These are phyloP conservation scores for Apiospora malaysiana DNA, from an alignment of 2,329 filamentous ascomycete species.

Conservation along the genomic window DNA sequence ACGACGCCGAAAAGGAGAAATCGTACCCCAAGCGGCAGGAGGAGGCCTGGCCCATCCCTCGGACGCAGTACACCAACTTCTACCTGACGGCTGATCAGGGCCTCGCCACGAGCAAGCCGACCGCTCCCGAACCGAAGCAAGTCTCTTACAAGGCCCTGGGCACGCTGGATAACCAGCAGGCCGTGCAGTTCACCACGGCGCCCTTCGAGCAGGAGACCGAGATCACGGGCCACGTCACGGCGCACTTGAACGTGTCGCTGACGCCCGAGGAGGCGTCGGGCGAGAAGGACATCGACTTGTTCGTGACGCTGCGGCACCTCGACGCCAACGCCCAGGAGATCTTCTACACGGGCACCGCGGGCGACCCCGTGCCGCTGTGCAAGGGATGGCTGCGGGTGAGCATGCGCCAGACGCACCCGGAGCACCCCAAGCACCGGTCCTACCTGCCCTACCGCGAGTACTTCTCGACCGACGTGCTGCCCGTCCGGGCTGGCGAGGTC, in stretches of 20 bases:
- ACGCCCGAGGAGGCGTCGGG: constrained; percentile 50
- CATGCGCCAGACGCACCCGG: constrained; percentile 57
- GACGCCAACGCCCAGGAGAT: constrained; percentile 60
- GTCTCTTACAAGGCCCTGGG: constrained; percentile 66
- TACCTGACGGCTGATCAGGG: constrained; percentile 57
- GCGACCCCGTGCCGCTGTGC: constrained; percentile 65
- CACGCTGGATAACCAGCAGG: constrained; percentile 56
- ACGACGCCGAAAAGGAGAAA: constrained; percentile 66
- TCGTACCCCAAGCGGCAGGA: constrained; percentile 61
- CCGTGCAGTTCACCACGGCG: constrained; percentile 62
- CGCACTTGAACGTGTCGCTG: constrained; percentile 68
- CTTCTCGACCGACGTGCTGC: constrained; percentile 58
- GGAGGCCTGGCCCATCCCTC: constrained; percentile 69
- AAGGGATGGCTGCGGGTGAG: constrained; percentile 70
- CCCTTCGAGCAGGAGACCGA: constrained; percentile 69
- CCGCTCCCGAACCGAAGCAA: constrained; percentile 28
- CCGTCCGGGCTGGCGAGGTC: constrained; percentile 59
- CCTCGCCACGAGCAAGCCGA: constrained; percentile 44
- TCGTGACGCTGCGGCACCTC: constrained; percentile 67
- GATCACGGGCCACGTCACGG: constrained; percentile 71
- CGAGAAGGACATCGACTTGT: constrained; percentile 64
- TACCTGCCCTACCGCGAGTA: constrained; percentile 67
- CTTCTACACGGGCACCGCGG: constrained; percentile 69
- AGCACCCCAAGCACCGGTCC: constrained; percentile 56
- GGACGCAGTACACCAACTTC: constrained; percentile 68